phyloP scores from a whole-genome alignment of 2,329 filamentous ascomycete species.

The Cladosporium sp. region DNA sequence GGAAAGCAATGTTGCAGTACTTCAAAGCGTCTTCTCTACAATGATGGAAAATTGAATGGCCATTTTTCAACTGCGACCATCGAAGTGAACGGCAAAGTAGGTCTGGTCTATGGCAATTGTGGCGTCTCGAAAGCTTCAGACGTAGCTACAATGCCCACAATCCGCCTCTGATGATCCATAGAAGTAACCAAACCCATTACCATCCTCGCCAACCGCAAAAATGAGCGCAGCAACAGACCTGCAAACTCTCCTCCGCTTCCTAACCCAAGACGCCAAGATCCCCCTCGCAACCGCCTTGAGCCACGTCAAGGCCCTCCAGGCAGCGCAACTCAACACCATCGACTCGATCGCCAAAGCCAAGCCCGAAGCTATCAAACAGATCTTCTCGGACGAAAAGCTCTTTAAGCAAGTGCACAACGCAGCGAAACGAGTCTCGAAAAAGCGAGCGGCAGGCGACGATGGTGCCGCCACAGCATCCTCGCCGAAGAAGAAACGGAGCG shows the following conservation, averaged over 20 bases:
- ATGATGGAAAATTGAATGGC: too few species aligned
- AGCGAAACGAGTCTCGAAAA: conserved; percentile 52
- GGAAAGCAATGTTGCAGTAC: too few species aligned
- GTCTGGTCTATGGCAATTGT: too few species aligned
- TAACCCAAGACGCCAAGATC: conserved; percentile 53
- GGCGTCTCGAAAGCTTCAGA: too few species aligned
- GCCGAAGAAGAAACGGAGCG: conserved; percentile 28
- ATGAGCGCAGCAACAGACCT: conserved; percentile 21
- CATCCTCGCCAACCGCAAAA: not conserved
- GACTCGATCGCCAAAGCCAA: conserved; percentile 46
- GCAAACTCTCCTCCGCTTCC: conserved; percentile 47
- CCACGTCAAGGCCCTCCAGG: conserved; percentile 50
- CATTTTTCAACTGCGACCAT: too few species aligned
- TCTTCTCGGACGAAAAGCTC: conserved; percentile 48
- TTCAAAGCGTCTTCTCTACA: too few species aligned
- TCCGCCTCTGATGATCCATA: not conserved
- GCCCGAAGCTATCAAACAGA: conserved; percentile 35
- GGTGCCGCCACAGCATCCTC: conserved; percentile 20
- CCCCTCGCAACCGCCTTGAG: conserved; percentile 49
- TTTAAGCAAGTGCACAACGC: conserved; percentile 53
- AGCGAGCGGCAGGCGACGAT: conserved; percentile 40
- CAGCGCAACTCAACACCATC: conserved; percentile 39
- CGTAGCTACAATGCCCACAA: too few species aligned
- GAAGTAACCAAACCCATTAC: not conserved
- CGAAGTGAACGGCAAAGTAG: too few species aligned